Evolutionary conservation across 1,139 yeast genomes (phyloP).

Genomic region (Nadsonia starkeyi-henricii): DNA sequence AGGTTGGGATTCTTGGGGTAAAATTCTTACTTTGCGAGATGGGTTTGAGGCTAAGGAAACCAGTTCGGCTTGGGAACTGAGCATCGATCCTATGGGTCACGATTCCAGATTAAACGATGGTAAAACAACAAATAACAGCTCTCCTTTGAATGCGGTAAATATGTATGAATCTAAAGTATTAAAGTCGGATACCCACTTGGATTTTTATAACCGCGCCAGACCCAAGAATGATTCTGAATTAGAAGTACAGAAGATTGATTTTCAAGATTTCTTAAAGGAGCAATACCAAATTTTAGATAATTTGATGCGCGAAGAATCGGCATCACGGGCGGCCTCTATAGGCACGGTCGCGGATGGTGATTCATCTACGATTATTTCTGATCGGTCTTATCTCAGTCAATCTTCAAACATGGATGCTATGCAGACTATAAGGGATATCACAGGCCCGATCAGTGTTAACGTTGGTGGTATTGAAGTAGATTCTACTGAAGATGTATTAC

Average conservation of each 20-base stretch:
- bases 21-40: conserved; percentile 20
- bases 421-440: conserved; percentile 1
- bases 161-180: conserved; percentile 1
- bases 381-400: not conserved
- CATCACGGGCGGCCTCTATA: conserved; percentile 1
- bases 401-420: conserved; percentile 2
- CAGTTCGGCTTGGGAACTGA: conserved; percentile 10
- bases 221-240: not conserved
- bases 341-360: not conserved
- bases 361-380: not conserved
- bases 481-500: conserved; percentile 17
- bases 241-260: conserved; percentile 10
- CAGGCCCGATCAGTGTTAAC: conserved; percentile 10
- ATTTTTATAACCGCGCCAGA: conserved; percentile 3
- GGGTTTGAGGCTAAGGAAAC: conserved; percentile 15
- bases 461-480: conserved; percentile 22
- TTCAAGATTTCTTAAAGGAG: conserved; percentile 16
- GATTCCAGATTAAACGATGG: conserved; percentile 1
- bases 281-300: conserved; percentile 13
- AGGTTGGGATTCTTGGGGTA: conserved; percentile 28
- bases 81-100: not conserved
- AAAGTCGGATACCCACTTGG: conserved; percentile 3
- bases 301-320: conserved; percentile 4
- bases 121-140: not conserved
- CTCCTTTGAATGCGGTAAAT: not conserved